These are phyloP conservation scores for Fraxinus floribunda DNA, from an alignment of 305 asterid genomes.

Conservation along the genomic window DNA sequence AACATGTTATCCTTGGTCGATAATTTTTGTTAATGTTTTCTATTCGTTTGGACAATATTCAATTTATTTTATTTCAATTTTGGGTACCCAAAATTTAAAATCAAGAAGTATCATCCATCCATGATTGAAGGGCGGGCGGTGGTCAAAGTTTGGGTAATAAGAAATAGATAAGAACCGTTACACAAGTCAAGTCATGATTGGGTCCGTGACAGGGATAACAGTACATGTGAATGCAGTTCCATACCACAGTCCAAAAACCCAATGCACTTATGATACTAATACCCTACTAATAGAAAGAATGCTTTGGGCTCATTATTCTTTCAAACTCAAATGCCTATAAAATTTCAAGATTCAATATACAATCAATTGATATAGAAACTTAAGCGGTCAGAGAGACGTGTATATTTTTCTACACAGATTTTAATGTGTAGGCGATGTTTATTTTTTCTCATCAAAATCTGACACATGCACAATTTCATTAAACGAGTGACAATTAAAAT, in stretches of 20 bases:
- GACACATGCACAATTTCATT: too few species aligned
- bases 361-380: not conserved
- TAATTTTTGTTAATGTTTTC: not conserved
- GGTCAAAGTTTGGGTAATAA: constrained; percentile 35
- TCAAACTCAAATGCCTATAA: not conserved
- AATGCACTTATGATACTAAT: not conserved
- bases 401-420: not conserved
- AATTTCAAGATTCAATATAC: not conserved
- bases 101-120: not conserved
- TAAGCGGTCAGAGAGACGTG: not conserved
- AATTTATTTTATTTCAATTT: not conserved
- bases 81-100: not conserved
- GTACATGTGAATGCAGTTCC: constrained; percentile 42
- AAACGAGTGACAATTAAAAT: not conserved
- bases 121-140: not conserved
- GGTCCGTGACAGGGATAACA: constrained; percentile 21
- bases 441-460: too few species aligned
- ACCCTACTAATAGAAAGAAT: constrained; percentile 29
- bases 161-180: constrained; percentile 2
- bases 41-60: not conserved
- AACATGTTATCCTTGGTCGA: not conserved
- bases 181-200: constrained; percentile 13
- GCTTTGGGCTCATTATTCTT: constrained; percentile 30
- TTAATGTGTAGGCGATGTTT: not conserved
- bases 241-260: constrained; percentile 16